Conservation (phyloP, 768 basidiomycete genomes). For the Hebeloma cylindrosporum region DNA sequence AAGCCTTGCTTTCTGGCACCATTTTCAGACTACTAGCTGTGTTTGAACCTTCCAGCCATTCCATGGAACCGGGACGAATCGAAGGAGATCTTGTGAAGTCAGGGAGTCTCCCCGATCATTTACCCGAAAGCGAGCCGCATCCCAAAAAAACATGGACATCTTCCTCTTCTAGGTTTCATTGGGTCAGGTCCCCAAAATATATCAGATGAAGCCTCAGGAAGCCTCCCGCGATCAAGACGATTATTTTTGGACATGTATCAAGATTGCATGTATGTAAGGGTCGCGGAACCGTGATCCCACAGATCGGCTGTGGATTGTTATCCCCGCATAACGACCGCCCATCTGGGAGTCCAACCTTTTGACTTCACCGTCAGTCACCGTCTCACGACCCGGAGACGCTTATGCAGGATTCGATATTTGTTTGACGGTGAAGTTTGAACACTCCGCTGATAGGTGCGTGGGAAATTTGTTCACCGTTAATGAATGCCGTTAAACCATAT, state of each 20-base stretch:
- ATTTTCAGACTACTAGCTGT: no score
- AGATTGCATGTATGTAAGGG: slow-evolving; percentile 13
- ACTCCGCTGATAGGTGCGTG: slow-evolving; percentile 18
- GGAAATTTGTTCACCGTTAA: slow-evolving; percentile 18
- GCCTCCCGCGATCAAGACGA: slow-evolving; percentile 15
- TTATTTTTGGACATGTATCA: slow-evolving; percentile 17
- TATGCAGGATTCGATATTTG: slow-evolving; percentile 7
- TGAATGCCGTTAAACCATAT: slow-evolving; percentile 25
- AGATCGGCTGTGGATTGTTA: slow-evolving; percentile 20
- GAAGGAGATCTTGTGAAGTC: slow-evolving; percentile 8
- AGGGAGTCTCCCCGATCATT: slow-evolving; percentile 6
- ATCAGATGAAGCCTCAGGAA: slow-evolving; percentile 8
- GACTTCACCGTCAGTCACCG: slow-evolving; percentile 11
- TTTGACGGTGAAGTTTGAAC: slow-evolving; percentile 16
- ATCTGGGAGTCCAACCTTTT: slow-evolving; percentile 5
- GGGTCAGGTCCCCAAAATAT: slow-evolving; percentile 7
- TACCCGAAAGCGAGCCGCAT: neutral
- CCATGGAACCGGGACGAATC: no score
- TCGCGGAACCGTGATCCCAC: slow-evolving; percentile 9
- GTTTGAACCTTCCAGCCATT: no score
- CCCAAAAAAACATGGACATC: slow-evolving; percentile 1
- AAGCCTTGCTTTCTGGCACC: no score
- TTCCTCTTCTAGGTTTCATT: slow-evolving; percentile 9
- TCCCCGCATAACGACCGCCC: slow-evolving; percentile 10
- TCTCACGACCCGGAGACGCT: slow-evolving; percentile 8